Percentiles rank a stretch among this genome's conserved stretches.
These are phyloP conservation scores for Lactarius tabidus DNA, from an alignment of 768 basidiomycete genomes.

Conservation along the genomic window DNA sequence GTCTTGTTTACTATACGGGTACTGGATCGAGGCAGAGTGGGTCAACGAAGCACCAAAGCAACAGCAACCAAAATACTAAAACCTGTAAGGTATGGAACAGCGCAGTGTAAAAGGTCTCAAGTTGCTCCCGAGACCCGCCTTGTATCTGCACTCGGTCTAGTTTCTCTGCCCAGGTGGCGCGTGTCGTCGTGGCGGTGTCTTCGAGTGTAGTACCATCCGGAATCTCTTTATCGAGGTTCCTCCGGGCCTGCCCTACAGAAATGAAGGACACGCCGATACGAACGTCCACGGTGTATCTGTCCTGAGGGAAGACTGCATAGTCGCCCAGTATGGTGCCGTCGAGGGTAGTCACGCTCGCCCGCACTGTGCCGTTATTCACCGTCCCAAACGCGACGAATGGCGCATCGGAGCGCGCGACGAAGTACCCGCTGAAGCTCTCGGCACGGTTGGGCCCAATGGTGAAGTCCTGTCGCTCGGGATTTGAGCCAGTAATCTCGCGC, in stretches of 20 bases:
- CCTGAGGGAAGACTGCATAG: conserved; percentile 42
- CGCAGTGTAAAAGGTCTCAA: conserved; percentile 50
- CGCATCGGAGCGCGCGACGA: conserved; percentile 55
- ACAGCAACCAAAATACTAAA: conserved; percentile 1
- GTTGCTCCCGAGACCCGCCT: conserved; percentile 34
- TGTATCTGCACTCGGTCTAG: conserved; percentile 36
- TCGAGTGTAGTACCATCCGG: conserved; percentile 39
- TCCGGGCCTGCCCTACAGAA: conserved; percentile 54
- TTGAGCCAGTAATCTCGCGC: conserved; percentile 57
- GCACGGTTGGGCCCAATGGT: conserved; percentile 55
- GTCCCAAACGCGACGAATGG: conserved; percentile 47
- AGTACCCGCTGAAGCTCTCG: conserved; percentile 40
- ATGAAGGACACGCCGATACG: conserved; percentile 73
- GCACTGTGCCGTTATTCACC: conserved; percentile 33
- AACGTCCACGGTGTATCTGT: conserved; percentile 42
- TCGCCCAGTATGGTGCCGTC: conserved; percentile 48
- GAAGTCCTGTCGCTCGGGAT: conserved; percentile 65
- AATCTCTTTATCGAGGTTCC: conserved; percentile 39
- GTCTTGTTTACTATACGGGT: conserved; percentile 71
- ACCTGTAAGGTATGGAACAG: conserved; percentile 63
- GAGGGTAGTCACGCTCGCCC: conserved; percentile 29
- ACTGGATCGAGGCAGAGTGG: conserved; percentile 38
- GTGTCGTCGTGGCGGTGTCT: conserved; percentile 35
- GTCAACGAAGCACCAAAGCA: background rate
- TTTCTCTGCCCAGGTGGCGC: conserved; percentile 40